Conservation (phyloP, 2,329 filamentous ascomycete genomes). For the Fusarium redolens region DNA sequence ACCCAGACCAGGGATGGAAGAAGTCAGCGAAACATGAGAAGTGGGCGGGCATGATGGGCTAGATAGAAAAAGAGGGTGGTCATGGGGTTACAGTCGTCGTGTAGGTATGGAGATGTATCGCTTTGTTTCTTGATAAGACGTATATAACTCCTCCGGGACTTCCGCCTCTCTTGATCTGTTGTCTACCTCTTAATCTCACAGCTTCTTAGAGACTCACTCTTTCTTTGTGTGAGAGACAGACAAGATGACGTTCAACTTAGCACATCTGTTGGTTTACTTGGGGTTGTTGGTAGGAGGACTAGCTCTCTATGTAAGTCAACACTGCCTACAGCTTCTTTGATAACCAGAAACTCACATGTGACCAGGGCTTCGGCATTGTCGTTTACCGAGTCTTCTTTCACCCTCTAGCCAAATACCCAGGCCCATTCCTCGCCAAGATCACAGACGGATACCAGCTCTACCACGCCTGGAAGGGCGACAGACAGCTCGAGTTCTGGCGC, state of each 20-base stretch:
- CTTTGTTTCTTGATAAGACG: constrained; percentile 10
- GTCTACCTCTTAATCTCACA: not conserved
- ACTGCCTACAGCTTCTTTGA: not conserved
- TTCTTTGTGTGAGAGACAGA: constrained; percentile 1
- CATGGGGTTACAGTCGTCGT: constrained; percentile 14
- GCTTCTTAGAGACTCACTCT: constrained; percentile 7
- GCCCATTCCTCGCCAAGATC: constrained; percentile 71
- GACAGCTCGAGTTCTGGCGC: constrained; percentile 78
- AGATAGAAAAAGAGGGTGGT: constrained; percentile 25
- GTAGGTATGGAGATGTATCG: not conserved
- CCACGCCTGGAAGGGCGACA: constrained; percentile 78
- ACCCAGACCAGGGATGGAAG: constrained; percentile 11
- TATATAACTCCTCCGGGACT: constrained; percentile 16
- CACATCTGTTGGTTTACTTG: constrained; percentile 56
- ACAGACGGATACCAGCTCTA: constrained; percentile 76
- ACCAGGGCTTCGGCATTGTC: constrained; percentile 55
- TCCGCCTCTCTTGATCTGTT: constrained; percentile 10
- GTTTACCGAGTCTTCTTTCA: constrained; percentile 72
- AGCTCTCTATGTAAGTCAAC: constrained; percentile 56
- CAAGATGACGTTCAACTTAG: constrained; percentile 46
- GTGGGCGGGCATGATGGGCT: constrained; percentile 16
- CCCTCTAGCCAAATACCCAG: constrained; percentile 72
- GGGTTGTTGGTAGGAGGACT: constrained; percentile 51
- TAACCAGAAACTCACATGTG: constrained; percentile 1
- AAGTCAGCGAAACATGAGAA: constrained; percentile 23